These are phyloP conservation scores for Arthrinium puccinioides DNA, from an alignment of 2,329 filamentous ascomycete genomes.

Conservation along the genomic window DNA sequence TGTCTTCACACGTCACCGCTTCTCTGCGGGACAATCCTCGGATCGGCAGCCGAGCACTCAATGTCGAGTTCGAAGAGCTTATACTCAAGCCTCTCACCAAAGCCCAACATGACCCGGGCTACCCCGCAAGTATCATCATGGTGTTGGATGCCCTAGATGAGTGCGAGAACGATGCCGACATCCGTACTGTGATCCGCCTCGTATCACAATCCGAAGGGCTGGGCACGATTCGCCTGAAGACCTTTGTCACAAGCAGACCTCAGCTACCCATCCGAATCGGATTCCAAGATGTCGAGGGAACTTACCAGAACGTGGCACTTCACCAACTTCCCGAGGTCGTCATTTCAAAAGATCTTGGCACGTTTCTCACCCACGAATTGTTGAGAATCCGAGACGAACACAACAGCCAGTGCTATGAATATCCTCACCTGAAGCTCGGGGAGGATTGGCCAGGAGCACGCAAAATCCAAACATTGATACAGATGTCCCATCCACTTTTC, in stretches of 20 bases:
- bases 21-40: conserved; percentile 22
- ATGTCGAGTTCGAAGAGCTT: conserved; percentile 33
- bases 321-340: neutral
- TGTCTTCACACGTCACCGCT: conserved; percentile 17
- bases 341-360: neutral
- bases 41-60: conserved; percentile 18
- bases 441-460: neutral
- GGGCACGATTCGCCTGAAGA: conserved; percentile 12
- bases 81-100: conserved; percentile 25
- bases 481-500: neutral
- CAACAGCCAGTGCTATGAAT: neutral
- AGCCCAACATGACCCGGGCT: neutral
- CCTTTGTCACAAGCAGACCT: conserved; percentile 33
- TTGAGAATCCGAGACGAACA: neutral
- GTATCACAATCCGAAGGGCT: conserved; percentile 9
- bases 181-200: conserved; percentile 19
- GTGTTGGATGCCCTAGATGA: conserved; percentile 28
- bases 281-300: conserved; percentile 13
- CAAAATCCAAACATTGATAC: neutral
- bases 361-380: neutral
- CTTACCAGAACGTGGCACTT: neutral
- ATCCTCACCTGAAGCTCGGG: too few species aligned
- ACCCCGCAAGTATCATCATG: conserved; percentile 8
- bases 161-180: conserved; percentile 20
- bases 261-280: conserved; percentile 26